phyloP scores from a whole-genome alignment of 257 asterid genomes.

The Echium plantagineum region DNA sequence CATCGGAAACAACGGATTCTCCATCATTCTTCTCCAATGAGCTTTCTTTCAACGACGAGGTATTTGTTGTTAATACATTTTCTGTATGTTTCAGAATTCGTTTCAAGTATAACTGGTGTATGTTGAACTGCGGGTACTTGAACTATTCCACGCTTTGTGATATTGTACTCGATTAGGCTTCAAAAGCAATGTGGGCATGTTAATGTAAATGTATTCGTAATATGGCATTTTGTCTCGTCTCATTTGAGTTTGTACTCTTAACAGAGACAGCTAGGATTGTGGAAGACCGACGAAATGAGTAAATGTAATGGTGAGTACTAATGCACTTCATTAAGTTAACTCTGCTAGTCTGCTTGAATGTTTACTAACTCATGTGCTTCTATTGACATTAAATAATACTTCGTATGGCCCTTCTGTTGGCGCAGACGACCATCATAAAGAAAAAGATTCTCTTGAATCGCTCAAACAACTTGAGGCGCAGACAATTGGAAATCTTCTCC shows the following conservation, averaged over 20 bases:
- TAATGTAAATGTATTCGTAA: neutral
- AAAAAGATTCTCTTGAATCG: conserved; percentile 58
- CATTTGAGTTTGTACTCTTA: conserved; percentile 15
- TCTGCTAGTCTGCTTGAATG: too few species aligned
- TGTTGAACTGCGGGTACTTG: too few species aligned
- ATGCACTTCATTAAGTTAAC: neutral
- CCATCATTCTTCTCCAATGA: conserved; percentile 73
- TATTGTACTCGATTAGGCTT: too few species aligned
- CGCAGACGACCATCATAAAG: conserved; percentile 45
- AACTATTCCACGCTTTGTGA: too few species aligned
- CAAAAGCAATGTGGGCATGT: too few species aligned
- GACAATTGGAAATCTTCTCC: conserved; percentile 78
- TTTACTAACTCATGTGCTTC: neutral
- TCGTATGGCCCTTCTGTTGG: neutral
- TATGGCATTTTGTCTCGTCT: neutral
- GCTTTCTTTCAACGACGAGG: conserved; percentile 50
- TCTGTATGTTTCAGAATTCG: neutral
- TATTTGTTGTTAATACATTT: conserved; percentile 13
- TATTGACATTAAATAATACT: neutral
- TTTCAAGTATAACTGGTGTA: too few species aligned
- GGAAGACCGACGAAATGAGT: conserved; percentile 50
- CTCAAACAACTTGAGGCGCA: conserved; percentile 75
- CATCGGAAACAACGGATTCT: conserved; percentile 53
- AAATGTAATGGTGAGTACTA: conserved; percentile 49
- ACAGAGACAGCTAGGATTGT: conserved; percentile 64